Evolutionary conservation across 805 yeast species (phyloP).

Genomic region (Ascoidea asiatica): DNA sequence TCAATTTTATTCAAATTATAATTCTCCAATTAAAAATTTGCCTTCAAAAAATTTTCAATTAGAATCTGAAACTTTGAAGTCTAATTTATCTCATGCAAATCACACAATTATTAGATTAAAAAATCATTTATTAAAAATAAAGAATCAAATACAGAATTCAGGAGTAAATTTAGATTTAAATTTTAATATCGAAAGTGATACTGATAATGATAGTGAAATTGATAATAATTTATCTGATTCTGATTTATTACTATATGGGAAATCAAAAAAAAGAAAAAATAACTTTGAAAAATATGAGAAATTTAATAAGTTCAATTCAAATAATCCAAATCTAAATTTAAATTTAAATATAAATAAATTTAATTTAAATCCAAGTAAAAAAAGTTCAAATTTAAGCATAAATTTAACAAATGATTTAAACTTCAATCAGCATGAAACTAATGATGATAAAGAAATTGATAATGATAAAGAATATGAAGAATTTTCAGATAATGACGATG

Average conservation of each 20-base stretch:
- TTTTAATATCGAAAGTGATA: not conserved
- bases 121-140: conserved; percentile 30
- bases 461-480: not conserved
- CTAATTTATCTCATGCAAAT: conserved; percentile 54
- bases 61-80: conserved; percentile 52
- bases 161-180: not conserved
- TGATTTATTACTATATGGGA: too few relatives aligned
- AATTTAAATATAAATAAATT: too few relatives aligned
- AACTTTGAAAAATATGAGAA: too few relatives aligned
- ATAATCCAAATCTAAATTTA: too few relatives aligned
- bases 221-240: not conserved
- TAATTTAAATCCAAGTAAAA: too few relatives aligned
- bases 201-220: not conserved
- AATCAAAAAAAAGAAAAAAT: too few relatives aligned
- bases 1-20: not conserved
- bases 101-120: conserved; percentile 48
- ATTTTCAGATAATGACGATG: not conserved
- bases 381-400: not conserved
- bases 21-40: conserved; percentile 20
- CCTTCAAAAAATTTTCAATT: conserved; percentile 31
- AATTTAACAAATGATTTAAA: not conserved
- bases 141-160: conserved; percentile 23
- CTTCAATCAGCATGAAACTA: not conserved
- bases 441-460: not conserved
- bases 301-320: too few relatives aligned